Base-by-base conservation (phyloP, 2,329 filamentous ascomycete genomes). In the Purpureocillium lavendulum region DNA sequence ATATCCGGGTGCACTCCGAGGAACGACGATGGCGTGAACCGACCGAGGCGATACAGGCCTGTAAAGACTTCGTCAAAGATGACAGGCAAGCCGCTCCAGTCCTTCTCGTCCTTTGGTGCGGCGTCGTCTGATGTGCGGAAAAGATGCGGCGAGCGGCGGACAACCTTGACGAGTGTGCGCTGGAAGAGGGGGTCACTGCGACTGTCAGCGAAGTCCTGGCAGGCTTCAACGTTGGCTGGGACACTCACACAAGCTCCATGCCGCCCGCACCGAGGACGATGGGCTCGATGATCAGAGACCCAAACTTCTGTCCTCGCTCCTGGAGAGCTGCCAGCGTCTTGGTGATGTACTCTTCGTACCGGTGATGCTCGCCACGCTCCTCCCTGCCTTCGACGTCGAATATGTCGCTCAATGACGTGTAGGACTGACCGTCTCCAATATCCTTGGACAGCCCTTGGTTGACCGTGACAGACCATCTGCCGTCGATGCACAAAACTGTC, bases 31-130 rank as follows among this genome's bases (percentile, higher is more conserved):
- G 85, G 71, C 1, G 75, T 80, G 53, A 82, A 78, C 30, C 80
- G 75, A 2, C 87, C 87, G 1, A 94, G 77, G 11, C 87, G 84
- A 57, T 89, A 89, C 4, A 94, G 67, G 2, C 87, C 87, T 0
- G 86, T 90, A 60, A 94, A 94, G 29, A 94, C 87, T 56, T 94
- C 87, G 54, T 94, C 87, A 47, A 87, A 87, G 49, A 94, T 70
- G 30, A 94, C 65, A 0, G 87, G 87, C 4, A 94, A 71, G 2
- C 87, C 85, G 2, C 70, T 69, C 87, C 87, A 94, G 24, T 64
- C 47, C 8, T 49, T 52, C 26, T 49, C 37, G 28, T 52, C 48
- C 15, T 30, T 36, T 9, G 18, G 14, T n/a, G 50, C 41, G 30
- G 43, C 8, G 2, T 35, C 18, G 13, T 45, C 26, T 11, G 48